Evolutionary conservation across 441 rosid species (phyloP).

Genomic region (Rhodomyrtus psidioides): DNA sequence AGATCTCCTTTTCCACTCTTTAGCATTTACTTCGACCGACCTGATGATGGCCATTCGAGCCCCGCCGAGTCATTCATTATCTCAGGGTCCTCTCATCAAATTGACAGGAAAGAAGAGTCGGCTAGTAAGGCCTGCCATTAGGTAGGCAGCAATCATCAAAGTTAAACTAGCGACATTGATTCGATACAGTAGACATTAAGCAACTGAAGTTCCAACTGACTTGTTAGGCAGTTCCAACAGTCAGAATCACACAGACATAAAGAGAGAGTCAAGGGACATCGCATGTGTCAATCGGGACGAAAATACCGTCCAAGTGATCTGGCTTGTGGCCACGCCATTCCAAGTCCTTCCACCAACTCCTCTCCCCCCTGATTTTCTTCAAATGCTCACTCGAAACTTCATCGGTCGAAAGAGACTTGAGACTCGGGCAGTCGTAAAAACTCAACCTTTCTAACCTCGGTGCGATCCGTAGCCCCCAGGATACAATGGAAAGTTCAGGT

Average conservation of each 20-base stretch:
- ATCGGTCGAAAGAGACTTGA: neutral
- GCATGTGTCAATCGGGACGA: neutral
- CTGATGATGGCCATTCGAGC: neutral
- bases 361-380: neutral
- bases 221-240: neutral
- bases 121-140: neutral
- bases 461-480: neutral
- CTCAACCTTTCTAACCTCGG: neutral
- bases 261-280: neutral
- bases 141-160: neutral
- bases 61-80: neutral
- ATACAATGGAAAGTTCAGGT: neutral
- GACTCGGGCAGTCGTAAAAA: neutral
- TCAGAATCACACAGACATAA: accelerated
- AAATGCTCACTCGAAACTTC: neutral
- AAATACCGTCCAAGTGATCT: neutral
- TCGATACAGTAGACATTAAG: neutral
- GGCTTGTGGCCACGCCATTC: neutral
- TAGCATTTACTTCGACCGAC: neutral
- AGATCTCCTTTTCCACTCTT: neutral
- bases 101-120: accelerated
- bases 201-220: neutral
- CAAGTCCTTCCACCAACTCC: neutral
- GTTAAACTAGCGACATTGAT: neutral
- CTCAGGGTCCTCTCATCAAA: neutral